A percentile compares a stretch with the other conserved stretches of the same genome.
These are phyloP conservation scores for Kappamyces sp. DNA, from an alignment of 192 early-diverging fungal species.

Conservation along the genomic window DNA sequence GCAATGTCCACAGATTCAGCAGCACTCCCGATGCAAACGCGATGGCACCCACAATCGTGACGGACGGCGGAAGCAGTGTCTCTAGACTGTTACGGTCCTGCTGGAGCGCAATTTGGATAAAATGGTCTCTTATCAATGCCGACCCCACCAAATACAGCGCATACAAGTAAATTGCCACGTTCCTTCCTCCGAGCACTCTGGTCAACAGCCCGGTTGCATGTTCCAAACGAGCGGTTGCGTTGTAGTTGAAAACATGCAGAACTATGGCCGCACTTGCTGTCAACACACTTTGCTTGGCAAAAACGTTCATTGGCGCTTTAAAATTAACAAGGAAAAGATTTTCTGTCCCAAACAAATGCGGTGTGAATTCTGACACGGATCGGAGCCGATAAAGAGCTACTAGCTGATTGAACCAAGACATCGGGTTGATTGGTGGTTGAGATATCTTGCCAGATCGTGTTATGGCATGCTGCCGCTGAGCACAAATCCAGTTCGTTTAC, in stretches of 20 bases:
- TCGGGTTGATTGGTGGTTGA: too few relatives aligned
- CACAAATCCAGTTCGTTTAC: too few relatives aligned
- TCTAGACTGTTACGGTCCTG: slow-evolving; percentile 40
- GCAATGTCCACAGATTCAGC: slow-evolving; percentile 54
- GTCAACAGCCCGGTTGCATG: slow-evolving; percentile 33
- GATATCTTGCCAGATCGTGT: too few relatives aligned
- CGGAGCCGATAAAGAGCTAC: too few relatives aligned
- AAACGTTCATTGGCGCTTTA: too few relatives aligned
- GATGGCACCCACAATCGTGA: slow-evolving; percentile 27
- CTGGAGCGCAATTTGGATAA: slow-evolving; percentile 47
- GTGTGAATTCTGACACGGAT: too few relatives aligned
- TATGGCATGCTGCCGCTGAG: too few relatives aligned
- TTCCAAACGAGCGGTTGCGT: slow-evolving; percentile 33
- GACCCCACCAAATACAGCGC: slow-evolving; percentile 48
- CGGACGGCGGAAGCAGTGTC: slow-evolving; percentile 17
- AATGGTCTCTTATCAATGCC: slow-evolving; percentile 49
- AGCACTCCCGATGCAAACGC: slow-evolving; percentile 35
- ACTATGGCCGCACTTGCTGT: slow-evolving; percentile 19
- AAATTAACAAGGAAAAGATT: too few relatives aligned
- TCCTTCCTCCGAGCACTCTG: slow-evolving; percentile 35
- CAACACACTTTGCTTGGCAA: too few relatives aligned
- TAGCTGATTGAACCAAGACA: too few relatives aligned
- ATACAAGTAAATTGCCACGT: slow-evolving; percentile 50
- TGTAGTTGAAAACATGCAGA: slow-evolving; percentile 41
- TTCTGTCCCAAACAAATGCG: too few relatives aligned